Evolutionary conservation across 2,329 filamentous ascomycete species (phyloP), one percentile per base, ranked within the genome.

Genomic region (Fusarium phyllophilum): DNA sequence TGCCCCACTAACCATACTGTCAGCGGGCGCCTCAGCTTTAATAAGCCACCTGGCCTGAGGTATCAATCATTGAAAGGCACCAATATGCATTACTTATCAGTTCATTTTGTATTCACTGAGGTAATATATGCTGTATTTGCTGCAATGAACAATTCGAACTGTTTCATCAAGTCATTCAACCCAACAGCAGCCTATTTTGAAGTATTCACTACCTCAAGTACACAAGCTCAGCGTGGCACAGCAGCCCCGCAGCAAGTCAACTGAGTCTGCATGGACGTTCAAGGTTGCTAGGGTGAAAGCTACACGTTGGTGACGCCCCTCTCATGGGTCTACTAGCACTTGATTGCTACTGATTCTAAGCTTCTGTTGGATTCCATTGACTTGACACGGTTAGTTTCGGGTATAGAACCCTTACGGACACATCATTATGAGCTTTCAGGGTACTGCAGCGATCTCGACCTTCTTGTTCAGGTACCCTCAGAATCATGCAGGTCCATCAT

Each of bases 311-410:
- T 26, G 9, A 52, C 49, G 13, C 68, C 67, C 60, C 68, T 75
- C 64, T 31, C 66, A 62, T 70, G 58, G 59, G 58, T 51, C 55
- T 22, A 31, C 55, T 22, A 31, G 36, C 36, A 41, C 33, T 33
- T 12, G 14, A 29, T 49, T 49, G 38, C 41, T 56, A 18, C 39
- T 57, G 41, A 46, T 68, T 59, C 39, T 33, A 59, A 49, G 44
- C 52, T 73, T 73, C 71, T 51, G 54, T 67, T 70, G 44, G 54
- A 63, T 73, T 62, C 69, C 24, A 75, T 66, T 49, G 38, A 46
- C 39, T 33, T 54, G 26, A 42, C 62, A 18, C 24, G 57, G 42
- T 34, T 59, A 56, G 51, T 36, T 38, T 9, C n/a, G 13, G 26
- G n/a, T 60, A 42, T n/a, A 39, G 20, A 38, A 33, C 10, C 18